Evolutionary conservation across 139 green algal genomes (phyloP), one percentile per base, ranked within the genome.

Genomic region (Volvox reticuliferus): DNA sequence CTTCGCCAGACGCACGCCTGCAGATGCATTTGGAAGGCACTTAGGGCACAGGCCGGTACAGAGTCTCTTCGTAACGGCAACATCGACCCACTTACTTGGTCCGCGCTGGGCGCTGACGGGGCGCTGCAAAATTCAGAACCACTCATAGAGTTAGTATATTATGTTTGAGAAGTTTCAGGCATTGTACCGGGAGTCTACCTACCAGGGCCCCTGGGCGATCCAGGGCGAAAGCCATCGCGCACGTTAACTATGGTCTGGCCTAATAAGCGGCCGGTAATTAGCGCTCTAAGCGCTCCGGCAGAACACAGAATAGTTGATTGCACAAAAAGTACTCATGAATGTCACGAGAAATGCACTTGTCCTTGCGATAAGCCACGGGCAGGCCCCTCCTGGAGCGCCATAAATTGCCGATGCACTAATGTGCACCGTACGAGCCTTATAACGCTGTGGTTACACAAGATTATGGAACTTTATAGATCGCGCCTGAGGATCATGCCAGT

Each of bases 1-100:
- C 86, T 83, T 90, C 50, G 86, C 50, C 86, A 76, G 18, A 76
- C 71, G 86, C 73, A 84, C 44, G 85, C 44, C 86, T 90, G 86
- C 73, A 61, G 35, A 65, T 17, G 30, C 26, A 55, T 20, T 20
- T 2, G 2, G 50, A 65, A 84, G 2, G 30, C 0, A 82, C 1
- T 69, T 22, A 12, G 37, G 35, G 50, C 13, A n/a, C 62, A 55
- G 9, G 26, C n/a, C 26, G 67, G 67, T 80, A 80, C 83, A 80
- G 50, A 62, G 50, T 84, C 81, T 2, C 18, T 55, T n/a, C 80
- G 28, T 87, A 87, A 87, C 81, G 81, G 81, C 81, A 14, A 33
- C 55, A 87, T 87, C 55, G 14, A 76, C 69, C 20, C 28, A 18
- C 86, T 90, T 76, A 90, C 86, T 76, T 20, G 71, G 22, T 55